These are phyloP conservation scores for Nicotiana noctiflora DNA, from an alignment of 257 asterid genomes.

Conservation along the genomic window DNA sequence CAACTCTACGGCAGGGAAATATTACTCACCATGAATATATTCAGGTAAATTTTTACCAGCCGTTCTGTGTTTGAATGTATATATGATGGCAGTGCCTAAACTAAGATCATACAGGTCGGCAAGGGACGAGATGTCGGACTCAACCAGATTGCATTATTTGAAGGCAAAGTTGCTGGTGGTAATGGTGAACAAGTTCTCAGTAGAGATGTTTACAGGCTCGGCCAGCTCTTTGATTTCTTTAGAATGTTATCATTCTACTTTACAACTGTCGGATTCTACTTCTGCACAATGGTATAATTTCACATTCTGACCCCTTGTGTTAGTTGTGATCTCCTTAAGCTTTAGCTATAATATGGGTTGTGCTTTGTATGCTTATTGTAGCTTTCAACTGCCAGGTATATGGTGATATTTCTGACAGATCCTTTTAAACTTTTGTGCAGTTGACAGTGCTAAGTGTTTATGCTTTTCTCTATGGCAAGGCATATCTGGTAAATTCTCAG, in stretches of 20 bases:
- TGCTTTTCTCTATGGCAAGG: slow-evolving; percentile 88
- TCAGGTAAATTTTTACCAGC: slow-evolving; percentile 47
- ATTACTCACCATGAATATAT: slow-evolving; percentile 96
- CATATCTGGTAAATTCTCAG: slow-evolving; percentile 69
- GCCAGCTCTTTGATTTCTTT: slow-evolving; percentile 95
- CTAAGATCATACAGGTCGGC: slow-evolving; percentile 60
- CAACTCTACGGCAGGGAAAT: slow-evolving; percentile 97
- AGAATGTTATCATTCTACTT: slow-evolving; percentile 96
- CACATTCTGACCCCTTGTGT: background rate
- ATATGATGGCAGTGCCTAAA: slow-evolving; percentile 16
- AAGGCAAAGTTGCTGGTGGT: slow-evolving; percentile 99
- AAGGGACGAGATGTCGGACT: slow-evolving; percentile 98
- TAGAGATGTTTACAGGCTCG: slow-evolving; percentile 94
- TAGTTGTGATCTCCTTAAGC: background rate
- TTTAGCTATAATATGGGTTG: background rate
- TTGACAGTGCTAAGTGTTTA: slow-evolving; percentile 86
- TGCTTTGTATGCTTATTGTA: background rate
- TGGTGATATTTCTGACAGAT: background rate
- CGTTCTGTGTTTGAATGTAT: background rate
- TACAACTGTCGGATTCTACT: slow-evolving; percentile 86
- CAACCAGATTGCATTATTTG: slow-evolving; percentile 94
- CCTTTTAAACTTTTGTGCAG: slow-evolving; percentile 45
- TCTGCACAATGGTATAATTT: slow-evolving; percentile 86
- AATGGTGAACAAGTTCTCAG: slow-evolving; percentile 99
- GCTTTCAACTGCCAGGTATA: background rate